phyloP scores from a whole-genome alignment of 108 stramenopile species.

The Nannochloropsis salina region DNA sequence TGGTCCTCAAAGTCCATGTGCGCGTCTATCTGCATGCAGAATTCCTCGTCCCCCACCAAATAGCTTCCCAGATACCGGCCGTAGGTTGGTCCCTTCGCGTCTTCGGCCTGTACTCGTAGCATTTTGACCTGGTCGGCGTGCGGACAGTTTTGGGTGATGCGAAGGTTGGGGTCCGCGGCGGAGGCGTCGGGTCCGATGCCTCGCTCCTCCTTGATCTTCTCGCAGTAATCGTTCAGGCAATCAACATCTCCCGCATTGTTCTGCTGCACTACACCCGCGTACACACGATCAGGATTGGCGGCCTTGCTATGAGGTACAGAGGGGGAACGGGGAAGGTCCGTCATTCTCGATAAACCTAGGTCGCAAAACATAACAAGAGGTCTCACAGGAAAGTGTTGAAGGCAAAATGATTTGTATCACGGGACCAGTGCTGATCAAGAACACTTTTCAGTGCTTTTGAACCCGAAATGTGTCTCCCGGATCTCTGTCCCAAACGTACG shows the following conservation, averaged over 20 bases:
- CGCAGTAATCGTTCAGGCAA: conserved; percentile 43
- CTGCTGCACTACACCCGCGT: conserved; percentile 53
- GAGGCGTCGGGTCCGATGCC: not conserved
- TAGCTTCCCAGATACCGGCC: conserved; percentile 33
- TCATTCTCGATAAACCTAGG: too few relatives aligned
- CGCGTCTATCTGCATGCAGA: conserved; percentile 93
- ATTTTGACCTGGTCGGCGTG: not conserved
- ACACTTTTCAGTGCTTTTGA: too few relatives aligned
- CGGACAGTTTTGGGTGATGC: not conserved
- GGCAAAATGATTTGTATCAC: too few relatives aligned
- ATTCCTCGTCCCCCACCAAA: conserved; percentile 86
- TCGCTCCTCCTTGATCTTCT: conserved; percentile 18
- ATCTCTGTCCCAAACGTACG: not conserved
- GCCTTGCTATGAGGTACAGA: conserved; percentile 39
- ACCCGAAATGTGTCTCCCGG: too few relatives aligned
- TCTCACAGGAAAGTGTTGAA: too few relatives aligned
- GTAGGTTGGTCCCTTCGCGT: not conserved
- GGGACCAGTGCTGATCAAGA: too few relatives aligned
- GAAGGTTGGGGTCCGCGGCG: not conserved
- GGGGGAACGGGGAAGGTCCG: not conserved
- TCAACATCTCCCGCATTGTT: conserved; percentile 44
- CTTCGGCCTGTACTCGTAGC: not conserved
- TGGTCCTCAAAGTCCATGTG: conserved; percentile 69
- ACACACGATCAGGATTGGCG: conserved; percentile 43
- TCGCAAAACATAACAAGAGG: too few relatives aligned